Evolutionary conservation across 2,329 filamentous ascomycete genomes (phyloP).

Genomic region (Cryoendolithus antarcticus): DNA sequence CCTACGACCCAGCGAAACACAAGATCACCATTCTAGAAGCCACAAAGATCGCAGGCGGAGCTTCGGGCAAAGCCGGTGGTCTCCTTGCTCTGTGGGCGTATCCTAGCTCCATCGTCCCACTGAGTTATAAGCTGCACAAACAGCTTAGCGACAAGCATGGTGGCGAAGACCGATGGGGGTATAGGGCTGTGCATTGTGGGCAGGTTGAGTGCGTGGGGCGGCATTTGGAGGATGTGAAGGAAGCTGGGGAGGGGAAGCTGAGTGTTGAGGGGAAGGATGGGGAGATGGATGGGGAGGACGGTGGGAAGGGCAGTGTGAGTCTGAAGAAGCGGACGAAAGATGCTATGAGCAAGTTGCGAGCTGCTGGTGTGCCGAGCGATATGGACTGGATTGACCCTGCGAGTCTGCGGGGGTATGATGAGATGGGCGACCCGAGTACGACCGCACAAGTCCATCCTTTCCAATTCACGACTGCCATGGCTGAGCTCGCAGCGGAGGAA

Average conservation of each 20-base stretch:
- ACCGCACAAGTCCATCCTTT: constrained; percentile 92
- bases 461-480: constrained; percentile 78
- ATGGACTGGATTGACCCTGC: constrained; percentile 72
- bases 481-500: constrained; percentile 54
- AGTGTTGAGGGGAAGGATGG: constrained; percentile 16
- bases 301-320: constrained; percentile 30
- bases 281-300: constrained; percentile 19
- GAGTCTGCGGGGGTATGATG: constrained; percentile 56
- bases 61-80: constrained; percentile 89
- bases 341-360: constrained; percentile 38
- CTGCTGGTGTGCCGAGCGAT: constrained; percentile 57
- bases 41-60: constrained; percentile 71
- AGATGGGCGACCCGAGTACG: constrained; percentile 69
- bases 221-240: constrained; percentile 15
- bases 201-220: constrained; percentile 43
- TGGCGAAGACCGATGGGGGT: constrained; percentile 73
- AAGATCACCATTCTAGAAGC: constrained; percentile 81
- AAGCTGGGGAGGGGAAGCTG: constrained; percentile 3
- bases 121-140: constrained; percentile 73
- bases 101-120: constrained; percentile 66
- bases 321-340: constrained; percentile 43
- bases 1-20: constrained; percentile 62
- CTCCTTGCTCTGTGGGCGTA: constrained; percentile 88
- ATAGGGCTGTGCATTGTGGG: constrained; percentile 66
- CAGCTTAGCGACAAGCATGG: constrained; percentile 75